Percentiles rank a stretch among this genome's conserved stretches.
Conservation (phyloP, 192 early-diverging fungal genomes). For the Thamnidium elegans region DNA sequence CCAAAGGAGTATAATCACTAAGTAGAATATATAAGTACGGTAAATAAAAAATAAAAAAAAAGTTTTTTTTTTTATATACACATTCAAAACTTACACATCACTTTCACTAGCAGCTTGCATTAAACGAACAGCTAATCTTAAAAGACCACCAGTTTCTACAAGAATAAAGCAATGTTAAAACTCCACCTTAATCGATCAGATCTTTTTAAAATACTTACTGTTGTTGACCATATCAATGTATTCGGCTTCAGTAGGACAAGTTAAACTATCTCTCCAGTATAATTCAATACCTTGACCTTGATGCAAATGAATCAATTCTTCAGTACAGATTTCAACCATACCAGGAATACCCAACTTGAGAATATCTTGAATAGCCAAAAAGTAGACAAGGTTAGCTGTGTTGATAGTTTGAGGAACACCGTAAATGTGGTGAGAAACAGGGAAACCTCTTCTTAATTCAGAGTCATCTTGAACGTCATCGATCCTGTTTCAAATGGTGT, state of each 20-base stretch:
- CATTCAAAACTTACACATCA: constrained; percentile 39
- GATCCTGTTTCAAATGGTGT: constrained; percentile 50
- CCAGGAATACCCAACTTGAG: constrained; percentile 57
- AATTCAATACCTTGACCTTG: constrained; percentile 94
- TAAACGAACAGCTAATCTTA: constrained; percentile 83
- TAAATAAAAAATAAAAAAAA: neutral
- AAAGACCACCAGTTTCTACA: constrained; percentile 79
- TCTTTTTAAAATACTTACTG: constrained; percentile 45
- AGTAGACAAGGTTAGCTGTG: constrained; percentile 95
- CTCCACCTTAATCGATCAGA: neutral
- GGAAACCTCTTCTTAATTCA: constrained; percentile 75
- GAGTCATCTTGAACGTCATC: constrained; percentile 97
- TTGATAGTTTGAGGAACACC: constrained; percentile 93
- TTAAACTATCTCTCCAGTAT: constrained; percentile 81
- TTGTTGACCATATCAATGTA: constrained; percentile 86
- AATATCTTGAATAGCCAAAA: constrained; percentile 80
- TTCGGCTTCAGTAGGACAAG: constrained; percentile 81
- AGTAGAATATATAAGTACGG: neutral
- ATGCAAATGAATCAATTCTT: constrained; percentile 88
- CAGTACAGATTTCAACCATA: constrained; percentile 82
- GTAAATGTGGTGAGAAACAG: constrained; percentile 96
- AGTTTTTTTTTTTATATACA: no score
- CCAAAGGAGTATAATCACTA: constrained; percentile 65
- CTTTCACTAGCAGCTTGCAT: constrained; percentile 52
- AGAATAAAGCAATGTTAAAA: neutral